Conservation (phyloP, 2,329 filamentous ascomycete species). For the Calonectria montana region DNA sequence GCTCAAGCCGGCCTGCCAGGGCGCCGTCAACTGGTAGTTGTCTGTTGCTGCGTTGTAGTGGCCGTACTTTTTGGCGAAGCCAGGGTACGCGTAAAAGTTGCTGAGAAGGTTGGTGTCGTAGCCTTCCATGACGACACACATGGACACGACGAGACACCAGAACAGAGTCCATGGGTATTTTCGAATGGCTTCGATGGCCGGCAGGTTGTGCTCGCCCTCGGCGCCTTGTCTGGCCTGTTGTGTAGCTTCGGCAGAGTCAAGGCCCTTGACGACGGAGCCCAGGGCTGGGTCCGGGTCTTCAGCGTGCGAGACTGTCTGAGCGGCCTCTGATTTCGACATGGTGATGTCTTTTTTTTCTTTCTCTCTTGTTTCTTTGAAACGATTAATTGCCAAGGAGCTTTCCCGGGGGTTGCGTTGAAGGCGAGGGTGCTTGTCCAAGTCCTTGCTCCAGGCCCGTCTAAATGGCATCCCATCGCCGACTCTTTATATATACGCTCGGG, state of each 20-base stretch:
- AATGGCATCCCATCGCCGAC: neutral
- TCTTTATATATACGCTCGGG: slow-evolving; percentile 4
- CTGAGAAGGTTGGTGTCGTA: slow-evolving; percentile 50
- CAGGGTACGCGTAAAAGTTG: slow-evolving; percentile 52
- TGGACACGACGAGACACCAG: slow-evolving; percentile 51
- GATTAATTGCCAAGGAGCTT: neutral
- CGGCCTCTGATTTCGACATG: neutral
- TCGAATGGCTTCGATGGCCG: slow-evolving; percentile 41
- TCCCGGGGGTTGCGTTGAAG: neutral
- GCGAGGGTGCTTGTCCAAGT: neutral
- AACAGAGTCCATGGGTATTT: slow-evolving; percentile 50
- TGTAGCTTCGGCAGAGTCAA: slow-evolving; percentile 12
- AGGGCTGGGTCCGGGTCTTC: slow-evolving; percentile 4
- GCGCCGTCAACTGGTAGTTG: slow-evolving; percentile 54
- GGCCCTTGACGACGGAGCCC: neutral
- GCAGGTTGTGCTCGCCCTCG: slow-evolving; percentile 39
- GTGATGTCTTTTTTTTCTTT: neutral
- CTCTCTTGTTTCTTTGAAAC: neutral
- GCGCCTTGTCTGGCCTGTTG: slow-evolving; percentile 21
- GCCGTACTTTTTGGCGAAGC: slow-evolving; percentile 44
- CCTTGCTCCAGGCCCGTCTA: neutral
- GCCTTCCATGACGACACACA: slow-evolving; percentile 58
- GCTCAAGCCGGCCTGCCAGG: slow-evolving; percentile 62
- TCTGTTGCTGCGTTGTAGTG: slow-evolving; percentile 39
- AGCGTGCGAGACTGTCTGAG: neutral